phyloP scores from a whole-genome alignment of 2,329 filamentous ascomycete species.

The Esteya vermicola region DNA sequence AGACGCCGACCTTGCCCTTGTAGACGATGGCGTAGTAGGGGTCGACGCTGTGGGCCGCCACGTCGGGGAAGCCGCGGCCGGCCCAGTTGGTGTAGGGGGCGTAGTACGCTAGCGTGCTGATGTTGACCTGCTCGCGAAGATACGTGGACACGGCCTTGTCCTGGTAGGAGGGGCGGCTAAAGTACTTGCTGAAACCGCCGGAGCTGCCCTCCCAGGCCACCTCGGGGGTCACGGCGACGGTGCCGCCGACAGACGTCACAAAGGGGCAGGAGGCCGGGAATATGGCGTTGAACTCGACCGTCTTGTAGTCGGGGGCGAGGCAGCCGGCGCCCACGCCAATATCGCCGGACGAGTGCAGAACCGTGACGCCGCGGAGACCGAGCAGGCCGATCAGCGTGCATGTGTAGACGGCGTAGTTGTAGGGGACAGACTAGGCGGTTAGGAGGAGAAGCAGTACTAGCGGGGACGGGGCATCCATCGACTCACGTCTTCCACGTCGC shows the following conservation, averaged over 20 bases:
- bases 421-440: constrained; percentile 37
- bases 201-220: constrained; percentile 37
- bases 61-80: no score
- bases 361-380: constrained; percentile 49
- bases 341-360: constrained; percentile 54
- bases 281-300: constrained; percentile 27
- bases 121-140: constrained; percentile 14
- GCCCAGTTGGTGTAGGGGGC: constrained; percentile 25
- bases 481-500: constrained; percentile 39
- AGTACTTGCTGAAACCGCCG: constrained; percentile 35
- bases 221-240: constrained; percentile 33
- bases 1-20: no score
- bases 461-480: no score
- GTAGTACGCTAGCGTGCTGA: constrained; percentile 31
- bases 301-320: constrained; percentile 13
- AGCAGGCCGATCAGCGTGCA: constrained; percentile 49
- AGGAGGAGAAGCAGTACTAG: not conserved
- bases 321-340: constrained; percentile 19
- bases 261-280: constrained; percentile 35
- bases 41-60: no score
- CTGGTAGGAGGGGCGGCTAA: constrained; percentile 28
- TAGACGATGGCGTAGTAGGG: no score
- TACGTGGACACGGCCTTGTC: constrained; percentile 31
- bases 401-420: constrained; percentile 35
- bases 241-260: constrained; percentile 48